A percentile compares a stretch with the other conserved stretches of the same genome.
Evolutionary conservation across 106 monocot species (phyloP).

Genomic region (Dioscorea alata): DNA sequence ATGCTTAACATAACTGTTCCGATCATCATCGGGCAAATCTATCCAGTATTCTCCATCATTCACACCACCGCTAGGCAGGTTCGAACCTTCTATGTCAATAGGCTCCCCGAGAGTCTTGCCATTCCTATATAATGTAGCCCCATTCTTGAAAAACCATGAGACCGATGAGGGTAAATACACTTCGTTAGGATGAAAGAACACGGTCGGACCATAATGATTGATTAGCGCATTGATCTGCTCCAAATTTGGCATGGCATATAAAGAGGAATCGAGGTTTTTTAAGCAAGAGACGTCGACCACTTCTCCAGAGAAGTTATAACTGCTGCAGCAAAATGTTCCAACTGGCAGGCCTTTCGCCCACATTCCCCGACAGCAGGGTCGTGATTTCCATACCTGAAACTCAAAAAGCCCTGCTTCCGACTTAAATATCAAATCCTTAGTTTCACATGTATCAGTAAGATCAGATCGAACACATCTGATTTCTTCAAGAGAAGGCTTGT

Average conservation of each 20-base stretch:
- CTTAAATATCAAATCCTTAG: slow-evolving; percentile 32
- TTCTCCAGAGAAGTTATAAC: slow-evolving; percentile 8
- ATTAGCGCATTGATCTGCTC: slow-evolving; percentile 78
- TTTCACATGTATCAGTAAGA: slow-evolving; percentile 69
- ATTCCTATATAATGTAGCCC: slow-evolving; percentile 56
- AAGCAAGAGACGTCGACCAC: slow-evolving; percentile 51
- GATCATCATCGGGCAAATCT: slow-evolving; percentile 73
- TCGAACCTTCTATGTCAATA: slow-evolving; percentile 57
- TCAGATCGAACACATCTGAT: slow-evolving; percentile 78
- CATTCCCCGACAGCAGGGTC: slow-evolving; percentile 63
- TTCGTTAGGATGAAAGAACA: slow-evolving; percentile 94
- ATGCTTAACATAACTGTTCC: slow-evolving; percentile 34
- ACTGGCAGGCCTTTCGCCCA: slow-evolving; percentile 55
- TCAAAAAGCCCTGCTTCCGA: slow-evolving; percentile 16
- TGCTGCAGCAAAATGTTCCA: slow-evolving; percentile 76
- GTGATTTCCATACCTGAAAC: slow-evolving; percentile 47
- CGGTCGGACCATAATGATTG: slow-evolving; percentile 82
- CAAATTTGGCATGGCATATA: slow-evolving; percentile 84
- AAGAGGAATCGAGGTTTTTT: slow-evolving; percentile 51
- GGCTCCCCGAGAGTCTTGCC: slow-evolving; percentile 32
- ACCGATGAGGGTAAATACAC: slow-evolving; percentile 87
- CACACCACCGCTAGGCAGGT: slow-evolving; percentile 72
- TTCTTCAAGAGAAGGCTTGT: slow-evolving; percentile 71
- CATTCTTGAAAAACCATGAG: slow-evolving; percentile 91
- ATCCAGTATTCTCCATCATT: slow-evolving; percentile 98